Base-by-base conservation (phyloP, 2,329 filamentous ascomycete genomes). In the Sporothrix brunneoviolacea region DNA sequence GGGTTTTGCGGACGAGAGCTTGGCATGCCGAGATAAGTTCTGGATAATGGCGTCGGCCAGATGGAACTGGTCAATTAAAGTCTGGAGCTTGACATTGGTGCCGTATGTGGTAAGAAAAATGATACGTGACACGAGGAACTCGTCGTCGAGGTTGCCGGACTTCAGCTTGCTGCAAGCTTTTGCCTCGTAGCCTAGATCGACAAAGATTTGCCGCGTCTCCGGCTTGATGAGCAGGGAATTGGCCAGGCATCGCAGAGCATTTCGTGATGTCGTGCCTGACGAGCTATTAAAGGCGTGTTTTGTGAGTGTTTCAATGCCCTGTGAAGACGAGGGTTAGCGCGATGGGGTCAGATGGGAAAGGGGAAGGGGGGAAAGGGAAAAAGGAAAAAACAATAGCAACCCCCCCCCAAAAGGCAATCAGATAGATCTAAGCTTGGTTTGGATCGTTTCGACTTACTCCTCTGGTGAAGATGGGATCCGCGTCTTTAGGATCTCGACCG, bases 391-490 rank as follows among this genome's bases (percentile, higher is more conserved):
- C 21, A 28, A 28, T 30, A 22, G 44, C n/a, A 32, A 39, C 32
- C 24, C 13, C 13, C n/a, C 21, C 18, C 33, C 16, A 27, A 35
- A 37, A n/a, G 22, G 19, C 15, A 50, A n/a, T 16, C 6, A 19
- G 9, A 27, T n/a, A 22, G 19, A 21, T 8, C 33, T 32, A 37
- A 21, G 39, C 15, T 33, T 48, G 6, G 19, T 41, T 39, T 30
- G 33, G 35, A 22, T 32, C 12, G 16, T 30, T 22, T 22, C 30
- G 12, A 57, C 72, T 57, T 74, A 86, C 89, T 67, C 84, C 73
- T 65, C 80, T 77, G n/a, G 86, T 85, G 67, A 93, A 96, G 52
- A 97, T 91, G 1, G 88, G 85, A 52, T 85, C 85, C 24, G 90
- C 83, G 66, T 88, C 75, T 27, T 70, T 72, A 8, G 84, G 80